These are phyloP conservation scores for Fennellomyces sp. DNA, from an alignment of 371 early-diverging fungal genomes.

Conservation along the genomic window DNA sequence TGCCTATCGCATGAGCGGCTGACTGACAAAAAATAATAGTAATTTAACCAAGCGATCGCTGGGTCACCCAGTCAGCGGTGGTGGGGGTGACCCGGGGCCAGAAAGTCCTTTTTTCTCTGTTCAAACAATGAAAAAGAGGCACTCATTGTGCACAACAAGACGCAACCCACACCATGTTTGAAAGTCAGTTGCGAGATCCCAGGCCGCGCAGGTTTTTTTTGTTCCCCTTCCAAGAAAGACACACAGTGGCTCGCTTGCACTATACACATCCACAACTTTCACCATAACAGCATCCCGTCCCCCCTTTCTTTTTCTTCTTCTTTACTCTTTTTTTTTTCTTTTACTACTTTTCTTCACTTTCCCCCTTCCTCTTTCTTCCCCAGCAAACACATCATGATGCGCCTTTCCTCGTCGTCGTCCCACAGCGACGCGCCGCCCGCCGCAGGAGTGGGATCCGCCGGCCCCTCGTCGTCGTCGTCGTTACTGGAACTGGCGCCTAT, in stretches of 20 bases:
- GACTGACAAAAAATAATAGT: neutral
- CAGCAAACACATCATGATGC: slow-evolving; percentile 1
- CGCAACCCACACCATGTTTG: neutral
- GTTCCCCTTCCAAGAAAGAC: no score
- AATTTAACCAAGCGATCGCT: slow-evolving; percentile 1
- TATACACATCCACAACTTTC: no score
- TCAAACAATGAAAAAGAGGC: neutral
- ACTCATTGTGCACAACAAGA: neutral
- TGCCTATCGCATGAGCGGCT: neutral
- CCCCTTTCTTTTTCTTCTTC: neutral
- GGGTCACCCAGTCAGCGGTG: slow-evolving; percentile 4
- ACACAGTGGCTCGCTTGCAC: no score
- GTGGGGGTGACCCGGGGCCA: neutral
- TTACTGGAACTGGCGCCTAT: slow-evolving; percentile 27
- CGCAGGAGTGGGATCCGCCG: slow-evolving; percentile 6
- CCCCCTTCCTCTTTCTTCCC: slow-evolving; percentile 1
- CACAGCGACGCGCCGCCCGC: neutral
- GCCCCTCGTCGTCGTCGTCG: slow-evolving; percentile 10
- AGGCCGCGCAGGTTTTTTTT: slow-evolving; percentile 2
- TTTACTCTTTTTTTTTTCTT: slow-evolving; percentile 6
- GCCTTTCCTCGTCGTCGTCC: neutral
- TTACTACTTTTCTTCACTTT: slow-evolving; percentile 1
- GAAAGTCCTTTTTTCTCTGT: no score
- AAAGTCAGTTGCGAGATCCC: slow-evolving; percentile 5
- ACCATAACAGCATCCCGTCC: neutral